Evolutionary conservation across 495 filamentous ascomycete genomes (phyloP).

Genomic region (Daldinia concentrica): DNA sequence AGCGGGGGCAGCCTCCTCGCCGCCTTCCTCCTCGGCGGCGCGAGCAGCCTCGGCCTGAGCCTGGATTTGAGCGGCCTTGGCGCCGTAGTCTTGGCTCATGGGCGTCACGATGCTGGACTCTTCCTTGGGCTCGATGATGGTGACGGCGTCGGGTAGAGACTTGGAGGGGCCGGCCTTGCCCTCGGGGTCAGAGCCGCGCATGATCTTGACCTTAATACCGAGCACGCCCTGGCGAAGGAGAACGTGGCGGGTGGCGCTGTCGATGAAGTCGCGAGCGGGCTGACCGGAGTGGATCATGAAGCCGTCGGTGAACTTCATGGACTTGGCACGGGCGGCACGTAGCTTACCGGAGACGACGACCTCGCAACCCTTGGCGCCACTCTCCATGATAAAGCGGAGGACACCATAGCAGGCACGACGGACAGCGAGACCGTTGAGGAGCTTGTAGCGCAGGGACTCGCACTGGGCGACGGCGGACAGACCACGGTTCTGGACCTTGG

Average conservation of each 20-base stretch:
- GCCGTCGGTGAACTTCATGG: constrained; percentile 99
- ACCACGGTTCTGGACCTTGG: constrained; percentile 99
- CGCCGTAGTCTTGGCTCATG: constrained; percentile 96
- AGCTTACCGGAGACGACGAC: constrained; percentile 99
- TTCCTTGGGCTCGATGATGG: constrained; percentile 99
- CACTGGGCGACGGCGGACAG: constrained; percentile 99
- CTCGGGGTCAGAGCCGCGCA: constrained; percentile 99
- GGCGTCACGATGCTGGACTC: constrained; percentile 93
- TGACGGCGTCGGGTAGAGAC: constrained; percentile 96
- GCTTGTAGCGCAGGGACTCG: constrained; percentile 99
- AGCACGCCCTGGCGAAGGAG: constrained; percentile 99
- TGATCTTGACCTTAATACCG: constrained; percentile 99
- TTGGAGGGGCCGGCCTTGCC: constrained; percentile 98
- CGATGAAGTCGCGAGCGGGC: constrained; percentile 99
- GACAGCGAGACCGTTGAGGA: constrained; percentile 98
- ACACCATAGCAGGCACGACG: constrained; percentile 99
- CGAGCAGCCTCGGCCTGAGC: constrained; percentile 68
- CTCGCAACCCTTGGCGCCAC: constrained; percentile 98
- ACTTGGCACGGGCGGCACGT: constrained; percentile 97
- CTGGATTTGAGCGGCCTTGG: constrained; percentile 90
- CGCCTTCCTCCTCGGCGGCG: constrained; percentile 74
- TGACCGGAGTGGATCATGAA: constrained; percentile 99
- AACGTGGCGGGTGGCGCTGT: constrained; percentile 96
- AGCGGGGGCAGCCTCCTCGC: constrained; percentile 58
- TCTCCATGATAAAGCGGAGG: constrained; percentile 99